Evolutionary conservation across 106 monocot genomes (phyloP), one percentile per base, ranked within the genome.

Genomic region (Dactylorhiza incarnata): DNA sequence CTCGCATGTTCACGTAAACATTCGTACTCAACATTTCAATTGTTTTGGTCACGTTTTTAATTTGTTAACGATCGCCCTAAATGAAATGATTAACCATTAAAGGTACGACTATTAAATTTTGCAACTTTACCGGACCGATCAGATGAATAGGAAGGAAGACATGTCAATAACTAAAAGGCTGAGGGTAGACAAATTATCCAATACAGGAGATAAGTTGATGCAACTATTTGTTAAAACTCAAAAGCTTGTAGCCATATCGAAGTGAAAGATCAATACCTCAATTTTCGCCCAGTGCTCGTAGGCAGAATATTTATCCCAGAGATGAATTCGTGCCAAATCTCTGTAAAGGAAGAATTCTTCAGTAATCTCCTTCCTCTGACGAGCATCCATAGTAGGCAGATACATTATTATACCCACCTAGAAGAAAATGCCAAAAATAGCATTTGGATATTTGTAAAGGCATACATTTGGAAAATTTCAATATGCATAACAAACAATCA

Each of bases 351-450:
- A 91, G 71, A 93, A 97, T 62, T 93, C 93, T 55, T 96, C 91
- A 37, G 93, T 96, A 54, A 96, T 96, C 9, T 93, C 86, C 82
- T 96, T 96, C 85, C 96, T 96, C 72, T 96, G 93, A 2, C 93
- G 86, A 72, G 85, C 82, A 83, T 96, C 96, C 54, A 50, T 74
- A 52, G 96, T 93, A 10, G 96, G 96, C 24, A 96, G 77, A 71
- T 96, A 96, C 96, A 96, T 96, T 29, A 96, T 96, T 69, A 96
- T 96, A 47, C 96, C 96, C 47, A 96, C 93, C 96, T 96, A 73
- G 20, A 48, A 75, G 66, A 80, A 50, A 37, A 75, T 65, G 24
- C 24, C 29, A 65, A 5, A 65, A 29, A 4, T 26, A 65, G 13
- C 65, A 65, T 12, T 65, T 65, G 29, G 4, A 26, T 26, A 26